A percentile compares a stretch with the other conserved stretches of the same genome.
phyloP scores from a whole-genome alignment of 352 stramenopile genomes.

The Phytophthora sojae region DNA sequence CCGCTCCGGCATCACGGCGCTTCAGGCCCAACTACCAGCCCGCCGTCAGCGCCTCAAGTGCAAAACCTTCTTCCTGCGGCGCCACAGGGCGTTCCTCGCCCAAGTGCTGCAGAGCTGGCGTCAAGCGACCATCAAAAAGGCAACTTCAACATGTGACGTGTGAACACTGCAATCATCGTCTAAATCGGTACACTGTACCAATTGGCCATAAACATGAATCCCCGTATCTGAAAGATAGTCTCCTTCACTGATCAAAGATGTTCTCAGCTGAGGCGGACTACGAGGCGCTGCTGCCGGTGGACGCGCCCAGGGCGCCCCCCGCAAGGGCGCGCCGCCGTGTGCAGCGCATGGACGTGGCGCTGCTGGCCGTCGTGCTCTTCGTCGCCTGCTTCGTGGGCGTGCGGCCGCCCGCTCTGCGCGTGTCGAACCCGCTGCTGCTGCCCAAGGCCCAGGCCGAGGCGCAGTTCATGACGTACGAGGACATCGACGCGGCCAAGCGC shows the following conservation, averaged over 20 bases:
- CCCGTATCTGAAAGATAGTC: conserved; percentile 12
- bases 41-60: conserved; percentile 27
- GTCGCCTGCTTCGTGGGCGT: conserved; percentile 62
- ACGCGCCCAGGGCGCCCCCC: conserved; percentile 4
- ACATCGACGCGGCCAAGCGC: conserved; percentile 50
- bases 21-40: conserved; percentile 25
- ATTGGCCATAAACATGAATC: conserved; percentile 19
- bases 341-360: conserved; percentile 58
- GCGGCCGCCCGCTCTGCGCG: conserved; percentile 48
- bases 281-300: conserved; percentile 34
- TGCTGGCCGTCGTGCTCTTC: conserved; percentile 55
- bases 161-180: conserved; percentile 12
- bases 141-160: conserved; percentile 40
- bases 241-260: conserved; percentile 24
- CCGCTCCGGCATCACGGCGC: conserved; percentile 12
- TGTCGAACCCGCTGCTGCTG: conserved; percentile 49
- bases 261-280: conserved; percentile 25
- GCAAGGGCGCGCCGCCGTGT: conserved; percentile 30
- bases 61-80: conserved; percentile 21
- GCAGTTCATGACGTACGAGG: conserved; percentile 67
- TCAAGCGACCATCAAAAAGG: not conserved
- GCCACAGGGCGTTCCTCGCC: conserved; percentile 15
- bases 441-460: not conserved
- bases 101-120: conserved; percentile 26
- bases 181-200: conserved; percentile 25